Evolutionary conservation across 2,329 filamentous ascomycete genomes (phyloP).

Genomic region (Cytospora piceicola): DNA sequence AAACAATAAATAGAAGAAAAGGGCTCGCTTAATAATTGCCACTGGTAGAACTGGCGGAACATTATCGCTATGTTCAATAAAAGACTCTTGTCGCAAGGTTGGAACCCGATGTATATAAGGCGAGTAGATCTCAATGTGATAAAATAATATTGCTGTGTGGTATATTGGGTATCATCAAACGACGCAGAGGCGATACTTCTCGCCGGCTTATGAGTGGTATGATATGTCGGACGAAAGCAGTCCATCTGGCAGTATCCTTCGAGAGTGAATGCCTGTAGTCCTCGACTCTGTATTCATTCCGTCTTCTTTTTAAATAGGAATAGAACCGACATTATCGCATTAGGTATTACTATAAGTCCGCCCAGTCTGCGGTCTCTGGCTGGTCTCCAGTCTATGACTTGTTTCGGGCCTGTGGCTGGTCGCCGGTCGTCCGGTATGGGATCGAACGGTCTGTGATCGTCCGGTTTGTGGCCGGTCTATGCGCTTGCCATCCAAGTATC

Average conservation of each 20-base stretch:
- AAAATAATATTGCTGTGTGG: neutral
- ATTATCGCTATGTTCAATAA: neutral
- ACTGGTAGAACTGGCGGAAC: neutral
- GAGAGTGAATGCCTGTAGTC: neutral
- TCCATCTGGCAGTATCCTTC: neutral
- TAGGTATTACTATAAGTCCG: constrained; percentile 10
- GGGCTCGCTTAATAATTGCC: constrained; percentile 12
- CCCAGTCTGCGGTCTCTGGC: constrained; percentile 9
- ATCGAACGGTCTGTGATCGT: constrained; percentile 4
- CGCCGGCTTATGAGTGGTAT: neutral
- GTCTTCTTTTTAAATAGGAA: neutral
- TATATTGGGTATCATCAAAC: neutral
- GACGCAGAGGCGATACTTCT: neutral
- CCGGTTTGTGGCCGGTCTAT: constrained; percentile 35
- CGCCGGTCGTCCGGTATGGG: constrained; percentile 8
- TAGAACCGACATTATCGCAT: constrained; percentile 13
- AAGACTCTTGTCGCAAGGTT: neutral
- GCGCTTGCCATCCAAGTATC: constrained; percentile 61
- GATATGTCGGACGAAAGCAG: neutral
- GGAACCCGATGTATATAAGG: neutral
- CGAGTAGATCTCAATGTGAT: neutral
- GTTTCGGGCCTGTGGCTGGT: neutral
- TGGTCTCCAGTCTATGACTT: neutral
- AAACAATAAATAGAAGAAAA: neutral
- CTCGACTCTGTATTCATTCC: neutral